phyloP scores from a whole-genome alignment of 2,329 filamentous ascomycete species.

The Zymoseptoria pseudotritici region DNA sequence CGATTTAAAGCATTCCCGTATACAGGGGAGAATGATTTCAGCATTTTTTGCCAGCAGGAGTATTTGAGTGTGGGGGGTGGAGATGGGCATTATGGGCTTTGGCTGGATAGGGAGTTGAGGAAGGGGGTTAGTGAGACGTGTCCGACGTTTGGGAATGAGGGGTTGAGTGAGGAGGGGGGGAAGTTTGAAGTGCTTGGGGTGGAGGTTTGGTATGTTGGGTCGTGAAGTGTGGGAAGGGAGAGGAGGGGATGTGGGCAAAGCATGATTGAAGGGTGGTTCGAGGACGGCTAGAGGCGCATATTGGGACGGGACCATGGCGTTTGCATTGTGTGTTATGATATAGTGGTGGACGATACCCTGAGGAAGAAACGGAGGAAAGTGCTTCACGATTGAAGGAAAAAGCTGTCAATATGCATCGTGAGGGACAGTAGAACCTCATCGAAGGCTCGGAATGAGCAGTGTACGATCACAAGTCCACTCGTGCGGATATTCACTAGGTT shows the following conservation, averaged over 20 bases:
- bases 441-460: no score
- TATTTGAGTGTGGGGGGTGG: constrained; percentile 80
- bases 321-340: background rate
- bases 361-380: background rate
- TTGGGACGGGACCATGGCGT: background rate
- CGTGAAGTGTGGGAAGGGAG: constrained; percentile 9
- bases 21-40: constrained; percentile 91
- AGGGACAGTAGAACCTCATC: no score
- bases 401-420: background rate
- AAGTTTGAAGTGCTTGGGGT: constrained; percentile 89
- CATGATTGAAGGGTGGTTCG: no score
- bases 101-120: constrained; percentile 81
- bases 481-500: no score
- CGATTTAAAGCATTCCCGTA: constrained; percentile 97
- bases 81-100: constrained; percentile 86
- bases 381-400: background rate
- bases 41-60: constrained; percentile 81
- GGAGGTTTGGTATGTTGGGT: constrained; percentile 89
- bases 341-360: background rate
- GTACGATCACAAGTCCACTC: no score
- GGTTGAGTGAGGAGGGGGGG: constrained; percentile 81
- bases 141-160: constrained; percentile 91
- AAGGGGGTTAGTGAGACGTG: constrained; percentile 76
- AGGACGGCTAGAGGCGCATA: background rate
- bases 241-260: no score